A percentile compares a stretch with the other conserved stretches of the same genome.
phyloP scores from a whole-genome alignment of 2,329 filamentous ascomycete genomes.

The Blastomyces silverae region DNA sequence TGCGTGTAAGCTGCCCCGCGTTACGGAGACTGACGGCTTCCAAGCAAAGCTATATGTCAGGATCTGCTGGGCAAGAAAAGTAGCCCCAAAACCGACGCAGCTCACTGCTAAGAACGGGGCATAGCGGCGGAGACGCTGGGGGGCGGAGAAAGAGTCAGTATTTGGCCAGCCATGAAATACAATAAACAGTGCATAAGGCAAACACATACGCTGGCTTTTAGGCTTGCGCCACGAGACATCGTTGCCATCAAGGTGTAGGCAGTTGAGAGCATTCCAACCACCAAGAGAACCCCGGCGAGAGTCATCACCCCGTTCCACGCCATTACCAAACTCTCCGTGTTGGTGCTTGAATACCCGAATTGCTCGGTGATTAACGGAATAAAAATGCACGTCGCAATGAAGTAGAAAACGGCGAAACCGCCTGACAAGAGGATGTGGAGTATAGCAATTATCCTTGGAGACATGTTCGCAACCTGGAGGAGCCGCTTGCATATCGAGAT shows the following conservation, averaged over 20 bases:
- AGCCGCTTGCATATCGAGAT: constrained; percentile 5
- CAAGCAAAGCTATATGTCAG: not conserved
- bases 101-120: not conserved
- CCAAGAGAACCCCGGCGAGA: not conserved
- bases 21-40: not conserved
- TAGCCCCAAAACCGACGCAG: not conserved
- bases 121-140: not conserved
- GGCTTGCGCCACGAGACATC: not conserved
- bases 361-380: not conserved
- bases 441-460: not conserved
- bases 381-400: not conserved
- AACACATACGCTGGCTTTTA: constrained; percentile 6
- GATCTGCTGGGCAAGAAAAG: not conserved
- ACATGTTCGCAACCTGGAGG: constrained; percentile 3
- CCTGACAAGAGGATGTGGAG: not conserved
- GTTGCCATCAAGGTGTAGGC: not conserved
- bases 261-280: constrained; percentile 7
- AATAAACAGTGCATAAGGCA: not conserved
- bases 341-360: not conserved
- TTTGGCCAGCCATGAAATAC: not conserved
- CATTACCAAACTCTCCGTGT: not conserved
- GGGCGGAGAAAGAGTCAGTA: not conserved
- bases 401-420: not conserved
- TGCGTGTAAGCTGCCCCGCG: not conserved
- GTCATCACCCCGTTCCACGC: constrained; percentile 1